A percentile compares a stretch with the other conserved stretches of the same genome.
These are phyloP conservation scores for Yamadazyma takamatsuzukensis DNA, from an alignment of 805 yeast species.

Conservation along the genomic window DNA sequence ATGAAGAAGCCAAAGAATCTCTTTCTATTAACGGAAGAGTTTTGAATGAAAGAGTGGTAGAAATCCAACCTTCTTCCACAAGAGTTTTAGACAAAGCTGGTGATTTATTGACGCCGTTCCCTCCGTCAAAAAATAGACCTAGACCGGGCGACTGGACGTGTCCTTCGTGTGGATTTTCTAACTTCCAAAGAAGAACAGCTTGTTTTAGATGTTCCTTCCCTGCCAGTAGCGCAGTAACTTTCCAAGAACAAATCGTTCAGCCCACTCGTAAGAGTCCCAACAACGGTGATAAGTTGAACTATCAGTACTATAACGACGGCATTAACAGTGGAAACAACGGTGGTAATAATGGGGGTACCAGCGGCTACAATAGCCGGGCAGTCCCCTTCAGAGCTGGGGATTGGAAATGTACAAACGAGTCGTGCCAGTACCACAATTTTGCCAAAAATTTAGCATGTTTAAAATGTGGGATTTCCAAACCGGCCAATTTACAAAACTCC, in stretches of 20 bases:
- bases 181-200: constrained; percentile 90
- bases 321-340: constrained; percentile 13
- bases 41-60: constrained; percentile 69
- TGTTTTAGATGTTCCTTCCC: constrained; percentile 93
- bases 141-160: constrained; percentile 99
- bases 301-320: constrained; percentile 7
- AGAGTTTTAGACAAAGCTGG: constrained; percentile 76
- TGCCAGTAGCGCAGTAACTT: constrained; percentile 65
- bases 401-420: constrained; percentile 83
- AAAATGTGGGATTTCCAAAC: constrained; percentile 78
- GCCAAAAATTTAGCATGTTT: constrained; percentile 86
- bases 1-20: constrained; percentile 82
- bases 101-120: constrained; percentile 79
- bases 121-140: constrained; percentile 80
- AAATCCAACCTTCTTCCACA: constrained; percentile 83
- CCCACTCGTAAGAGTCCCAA: constrained; percentile 6
- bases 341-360: constrained; percentile 9
- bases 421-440: constrained; percentile 85
- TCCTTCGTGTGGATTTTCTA: constrained; percentile 92
- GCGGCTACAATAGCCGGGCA: constrained; percentile 23
- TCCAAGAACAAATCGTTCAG: constrained; percentile 57
- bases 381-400: constrained; percentile 98
- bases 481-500: constrained; percentile 15
- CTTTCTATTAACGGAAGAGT: constrained; percentile 76
- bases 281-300: constrained; percentile 8